These are phyloP conservation scores for Populus trichocarpa DNA, from an alignment of 441 rosid species.

Conservation along the genomic window DNA sequence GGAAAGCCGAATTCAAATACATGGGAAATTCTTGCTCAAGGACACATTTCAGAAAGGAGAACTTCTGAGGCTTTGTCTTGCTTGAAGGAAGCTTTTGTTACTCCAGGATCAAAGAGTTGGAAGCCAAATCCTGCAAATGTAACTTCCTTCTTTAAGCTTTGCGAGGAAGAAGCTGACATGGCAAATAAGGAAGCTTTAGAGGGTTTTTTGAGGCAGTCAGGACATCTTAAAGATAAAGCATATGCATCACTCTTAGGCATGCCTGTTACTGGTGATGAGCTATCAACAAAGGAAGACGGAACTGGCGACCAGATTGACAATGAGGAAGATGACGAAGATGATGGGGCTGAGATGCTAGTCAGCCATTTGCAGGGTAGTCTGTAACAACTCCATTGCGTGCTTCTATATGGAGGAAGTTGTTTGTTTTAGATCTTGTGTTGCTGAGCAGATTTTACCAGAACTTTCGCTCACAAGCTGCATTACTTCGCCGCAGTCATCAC, in stretches of 20 bases:
- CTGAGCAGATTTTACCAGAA: neutral
- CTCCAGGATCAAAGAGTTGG: conserved; percentile 63
- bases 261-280: conserved; percentile 11
- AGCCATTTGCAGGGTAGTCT: conserved; percentile 29
- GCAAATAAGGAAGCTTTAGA: conserved; percentile 41
- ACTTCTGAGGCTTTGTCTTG: conserved; percentile 58
- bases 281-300: conserved; percentile 8
- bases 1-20: conserved; percentile 76
- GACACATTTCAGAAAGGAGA: conserved; percentile 52
- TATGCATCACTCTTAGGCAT: conserved; percentile 45
- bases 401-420: neutral
- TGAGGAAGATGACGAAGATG: conserved; percentile 16
- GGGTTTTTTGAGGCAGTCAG: conserved; percentile 46
- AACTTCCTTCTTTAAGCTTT: conserved; percentile 42
- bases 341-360: conserved; percentile 31
- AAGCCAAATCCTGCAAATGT: conserved; percentile 63
- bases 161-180: conserved; percentile 53
- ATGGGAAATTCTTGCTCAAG: conserved; percentile 87
- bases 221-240: conserved; percentile 43
- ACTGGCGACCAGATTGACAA: conserved; percentile 11
- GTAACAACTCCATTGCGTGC: conserved; percentile 13
- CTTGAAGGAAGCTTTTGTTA: conserved; percentile 64
- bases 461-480: neutral
- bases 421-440: neutral
- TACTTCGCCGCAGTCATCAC: conserved; percentile 1